A percentile compares a stretch with the other conserved stretches of the same genome.
Evolutionary conservation across 257 asterid species (phyloP).

Genomic region (Solanum clarkiae): DNA sequence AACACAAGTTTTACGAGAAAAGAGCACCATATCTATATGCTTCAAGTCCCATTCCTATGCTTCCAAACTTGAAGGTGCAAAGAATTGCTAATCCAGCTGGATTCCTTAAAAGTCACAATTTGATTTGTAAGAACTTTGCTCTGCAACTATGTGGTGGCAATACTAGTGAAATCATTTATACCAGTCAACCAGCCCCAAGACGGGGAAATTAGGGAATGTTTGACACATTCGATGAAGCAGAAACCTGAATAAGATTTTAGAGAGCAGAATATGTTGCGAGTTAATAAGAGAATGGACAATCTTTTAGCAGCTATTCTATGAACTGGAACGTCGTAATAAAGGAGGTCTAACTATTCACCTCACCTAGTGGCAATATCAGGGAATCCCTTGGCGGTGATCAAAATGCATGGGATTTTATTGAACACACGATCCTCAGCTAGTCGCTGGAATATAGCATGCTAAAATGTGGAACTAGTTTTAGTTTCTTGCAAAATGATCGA

Average conservation of each 20-base stretch:
- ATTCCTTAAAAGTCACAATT: conserved; percentile 38
- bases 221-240: conserved; percentile 72
- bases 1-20: neutral
- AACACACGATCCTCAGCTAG: conserved; percentile 77
- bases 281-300: neutral
- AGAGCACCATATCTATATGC: conserved; percentile 80
- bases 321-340: neutral
- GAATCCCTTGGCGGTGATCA: conserved; percentile 90
- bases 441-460: conserved; percentile 98
- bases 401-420: conserved; percentile 75
- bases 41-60: conserved; percentile 90
- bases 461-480: conserved; percentile 10
- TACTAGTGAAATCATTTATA: conserved; percentile 12
- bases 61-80: conserved; percentile 91
- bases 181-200: conserved; percentile 93
- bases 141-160: neutral
- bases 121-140: neutral
- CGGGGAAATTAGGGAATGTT: conserved; percentile 54
- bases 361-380: conserved; percentile 95
- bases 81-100: conserved; percentile 95
- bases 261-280: neutral
- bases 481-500: neutral
- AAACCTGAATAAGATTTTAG: conserved; percentile 23
- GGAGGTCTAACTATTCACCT: neutral
- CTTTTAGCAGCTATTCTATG: neutral